Conservation (phyloP, 2,329 filamentous ascomycete genomes). For the Drechslerella dactyloides region DNA sequence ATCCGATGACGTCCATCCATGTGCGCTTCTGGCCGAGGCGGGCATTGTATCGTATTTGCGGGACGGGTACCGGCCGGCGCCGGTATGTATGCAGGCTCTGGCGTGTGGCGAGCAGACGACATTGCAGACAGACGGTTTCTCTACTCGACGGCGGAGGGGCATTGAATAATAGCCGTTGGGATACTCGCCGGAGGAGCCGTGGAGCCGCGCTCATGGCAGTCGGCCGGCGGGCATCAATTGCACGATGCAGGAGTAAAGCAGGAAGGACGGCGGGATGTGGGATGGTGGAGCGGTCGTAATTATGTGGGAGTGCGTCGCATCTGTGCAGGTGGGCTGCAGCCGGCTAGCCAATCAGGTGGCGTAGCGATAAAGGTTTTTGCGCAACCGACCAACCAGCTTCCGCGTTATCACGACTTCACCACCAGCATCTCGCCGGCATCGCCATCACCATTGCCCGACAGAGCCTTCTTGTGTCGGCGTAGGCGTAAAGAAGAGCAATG, state of each 20-base stretch:
- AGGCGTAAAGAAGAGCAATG: slow-evolving; percentile 7
- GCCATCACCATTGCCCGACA: slow-evolving; percentile 18
- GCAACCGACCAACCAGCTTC: slow-evolving; percentile 31
- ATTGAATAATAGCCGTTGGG: slow-evolving; percentile 28
- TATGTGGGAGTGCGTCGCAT: slow-evolving; percentile 7
- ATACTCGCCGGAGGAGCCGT: slow-evolving; percentile 45
- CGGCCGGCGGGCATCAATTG: slow-evolving; percentile 30
- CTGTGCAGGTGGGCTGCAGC: slow-evolving; percentile 10
- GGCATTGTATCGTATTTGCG: not conserved
- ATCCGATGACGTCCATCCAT: slow-evolving; percentile 35
- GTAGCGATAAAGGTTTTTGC: slow-evolving; percentile 51
- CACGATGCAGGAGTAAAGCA: not conserved
- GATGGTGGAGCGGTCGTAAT: slow-evolving; percentile 8
- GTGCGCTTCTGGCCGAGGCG: slow-evolving; percentile 33
- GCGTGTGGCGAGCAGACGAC: slow-evolving; percentile 36
- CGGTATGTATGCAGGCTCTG: slow-evolving; percentile 37
- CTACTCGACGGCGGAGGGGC: slow-evolving; percentile 9
- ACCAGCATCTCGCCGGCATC: not conserved
- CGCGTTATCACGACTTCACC: slow-evolving; percentile 7
- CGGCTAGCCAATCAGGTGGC: slow-evolving; percentile 34
- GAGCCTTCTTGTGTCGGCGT: not conserved
- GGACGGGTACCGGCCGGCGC: slow-evolving; percentile 28
- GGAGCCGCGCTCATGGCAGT: slow-evolving; percentile 47
- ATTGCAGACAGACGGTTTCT: slow-evolving; percentile 45
- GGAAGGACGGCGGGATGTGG: slow-evolving; percentile 1